phyloP scores from a whole-genome alignment of 352 stramenopile genomes.

The Plasmopara viticola region DNA sequence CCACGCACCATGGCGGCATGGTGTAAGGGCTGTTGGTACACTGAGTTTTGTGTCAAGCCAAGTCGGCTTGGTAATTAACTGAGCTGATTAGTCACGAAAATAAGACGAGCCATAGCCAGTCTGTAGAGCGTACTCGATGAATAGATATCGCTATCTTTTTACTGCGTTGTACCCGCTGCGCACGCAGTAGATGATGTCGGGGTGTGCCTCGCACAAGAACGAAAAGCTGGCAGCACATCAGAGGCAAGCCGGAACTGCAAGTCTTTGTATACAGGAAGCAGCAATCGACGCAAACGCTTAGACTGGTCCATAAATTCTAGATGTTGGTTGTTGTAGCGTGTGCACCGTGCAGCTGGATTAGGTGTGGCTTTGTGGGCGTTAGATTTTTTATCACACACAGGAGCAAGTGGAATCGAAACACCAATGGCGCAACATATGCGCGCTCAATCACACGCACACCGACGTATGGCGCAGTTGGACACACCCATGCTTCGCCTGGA shows the following conservation, averaged over 20 bases:
- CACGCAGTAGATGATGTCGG: not conserved
- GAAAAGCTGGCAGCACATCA: not conserved
- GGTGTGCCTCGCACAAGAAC: not conserved
- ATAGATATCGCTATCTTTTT: not conserved
- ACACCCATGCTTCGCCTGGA: not conserved
- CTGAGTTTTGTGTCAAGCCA: too few species aligned
- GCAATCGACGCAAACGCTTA: not conserved
- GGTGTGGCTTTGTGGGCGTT: not conserved
- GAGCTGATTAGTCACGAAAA: not conserved
- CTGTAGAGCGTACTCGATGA: not conserved
- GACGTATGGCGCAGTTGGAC: not conserved
- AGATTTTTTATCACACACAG: not conserved
- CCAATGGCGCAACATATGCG: not conserved
- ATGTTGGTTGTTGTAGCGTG: not conserved
- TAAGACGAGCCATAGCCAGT: not conserved
- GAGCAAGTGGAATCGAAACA: not conserved
- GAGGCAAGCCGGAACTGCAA: not conserved
- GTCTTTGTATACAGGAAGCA: not conserved
- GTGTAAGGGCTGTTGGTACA: not conserved
- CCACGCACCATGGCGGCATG: not conserved
- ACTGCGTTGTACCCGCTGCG: not conserved
- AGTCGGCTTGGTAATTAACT: not conserved
- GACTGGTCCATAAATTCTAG: not conserved
- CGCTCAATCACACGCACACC: not conserved
- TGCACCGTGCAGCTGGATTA: not conserved